phyloP scores from a whole-genome alignment of 1,284 basidiomycete species.

The Cryptococcus depauperatus region DNA sequence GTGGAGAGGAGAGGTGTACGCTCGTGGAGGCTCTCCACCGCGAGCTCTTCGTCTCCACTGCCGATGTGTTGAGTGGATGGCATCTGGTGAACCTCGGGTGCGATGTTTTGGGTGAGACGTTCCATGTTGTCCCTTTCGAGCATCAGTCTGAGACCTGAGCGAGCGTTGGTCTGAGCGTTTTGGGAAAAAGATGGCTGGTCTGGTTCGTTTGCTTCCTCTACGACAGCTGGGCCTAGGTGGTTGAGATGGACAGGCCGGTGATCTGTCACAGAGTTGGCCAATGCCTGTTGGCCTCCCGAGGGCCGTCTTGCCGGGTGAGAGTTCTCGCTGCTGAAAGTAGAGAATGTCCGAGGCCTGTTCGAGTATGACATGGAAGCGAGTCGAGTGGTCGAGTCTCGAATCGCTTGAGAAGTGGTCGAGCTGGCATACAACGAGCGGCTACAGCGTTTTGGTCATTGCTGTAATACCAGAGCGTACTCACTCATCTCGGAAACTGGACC shows the following conservation, averaged over 20 bases:
- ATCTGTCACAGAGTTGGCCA: conserved; percentile 6
- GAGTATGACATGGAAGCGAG: conserved; percentile 39
- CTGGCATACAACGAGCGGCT: background rate
- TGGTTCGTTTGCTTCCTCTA: background rate
- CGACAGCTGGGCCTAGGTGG: conserved; percentile 23
- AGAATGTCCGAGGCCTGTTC: conserved; percentile 9
- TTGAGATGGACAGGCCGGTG: conserved; percentile 25
- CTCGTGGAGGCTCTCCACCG: too few species aligned
- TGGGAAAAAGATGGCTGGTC: conserved; percentile 18
- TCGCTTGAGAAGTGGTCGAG: conserved; percentile 25
- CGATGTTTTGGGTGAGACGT: too few species aligned
- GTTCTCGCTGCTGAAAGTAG: conserved; percentile 9
- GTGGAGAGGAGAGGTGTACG: too few species aligned
- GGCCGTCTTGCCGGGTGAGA: conserved; percentile 4
- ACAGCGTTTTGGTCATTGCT: too few species aligned
- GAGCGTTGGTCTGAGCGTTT: conserved; percentile 12
- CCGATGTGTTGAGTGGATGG: too few species aligned
- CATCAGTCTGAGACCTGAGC: conserved; percentile 34
- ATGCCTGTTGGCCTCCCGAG: conserved; percentile 3
- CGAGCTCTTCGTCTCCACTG: conserved; percentile 10
- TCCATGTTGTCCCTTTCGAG: conserved; percentile 30
- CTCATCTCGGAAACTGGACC: conserved; percentile 11
- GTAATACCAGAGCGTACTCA: conserved; percentile 8
- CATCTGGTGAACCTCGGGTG: too few species aligned
- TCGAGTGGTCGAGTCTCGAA: conserved; percentile 37